Conservation (phyloP, 208 protist species). For the Trypanosoma melophagium region DNA sequence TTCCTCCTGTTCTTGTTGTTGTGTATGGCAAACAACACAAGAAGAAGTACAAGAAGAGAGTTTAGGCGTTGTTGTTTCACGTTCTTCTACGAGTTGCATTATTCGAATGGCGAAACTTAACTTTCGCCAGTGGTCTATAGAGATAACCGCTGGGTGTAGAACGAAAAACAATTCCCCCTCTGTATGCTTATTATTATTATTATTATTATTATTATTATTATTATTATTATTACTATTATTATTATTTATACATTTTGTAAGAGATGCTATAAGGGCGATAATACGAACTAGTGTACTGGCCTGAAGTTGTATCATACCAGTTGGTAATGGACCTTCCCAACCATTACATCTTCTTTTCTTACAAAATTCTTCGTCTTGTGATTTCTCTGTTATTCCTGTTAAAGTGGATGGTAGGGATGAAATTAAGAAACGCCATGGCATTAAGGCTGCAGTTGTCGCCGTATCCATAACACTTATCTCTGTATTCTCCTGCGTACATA, state of each 20-base stretch:
- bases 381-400: neutral
- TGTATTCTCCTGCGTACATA: neutral
- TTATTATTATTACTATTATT: neutral
- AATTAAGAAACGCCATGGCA: neutral
- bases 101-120: conserved; percentile 12
- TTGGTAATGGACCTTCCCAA: too few relatives aligned
- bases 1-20: neutral
- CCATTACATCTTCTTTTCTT: neutral
- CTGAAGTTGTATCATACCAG: neutral
- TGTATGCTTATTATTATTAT: neutral
- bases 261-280: conserved; percentile 14
- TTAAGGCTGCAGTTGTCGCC: neutral
- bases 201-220: neutral
- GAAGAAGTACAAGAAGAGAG: neutral
- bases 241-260: neutral
- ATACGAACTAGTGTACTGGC: conserved; percentile 13
- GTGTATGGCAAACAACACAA: neutral
- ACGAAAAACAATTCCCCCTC: neutral
- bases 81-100: conserved; percentile 6
- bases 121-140: conserved; percentile 16
- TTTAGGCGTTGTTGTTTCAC: neutral
- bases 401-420: neutral
- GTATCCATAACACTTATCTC: neutral
- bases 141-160: conserved; percentile 16
- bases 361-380: neutral